Conservation (phyloP, 176 grass and related monocot species). For the bread wheat (Triticum aestivum) region IWGSC_CS_RefSeq_v2.1 NC_057808.1:348049701-348050200, state of each 20-base stretch:
- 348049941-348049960: constrained; percentile 68
- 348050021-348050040: constrained; percentile 81
- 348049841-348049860: constrained; percentile 92
- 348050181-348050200: constrained; percentile 61
- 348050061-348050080: constrained; percentile 68
- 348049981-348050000: constrained; percentile 83
- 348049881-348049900: constrained; percentile 65
- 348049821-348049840: constrained; percentile 87
- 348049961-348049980: constrained; percentile 83
- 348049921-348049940: constrained; percentile 57
- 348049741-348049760: constrained; percentile 39
- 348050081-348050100: constrained; percentile 66
- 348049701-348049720: constrained; percentile 65
- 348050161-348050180: constrained; percentile 52
- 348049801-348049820: constrained; percentile 83
- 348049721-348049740: constrained; percentile 70
- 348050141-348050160: constrained; percentile 58
- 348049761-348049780: constrained; percentile 50
- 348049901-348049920: constrained; percentile 57
- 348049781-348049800: constrained; percentile 65
- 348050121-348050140: constrained; percentile 88
- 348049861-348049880: constrained; percentile 69
- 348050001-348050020: constrained; percentile 83
- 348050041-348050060: constrained; percentile 71
- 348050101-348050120: constrained; percentile 86